Evolutionary conservation across 2,329 filamentous ascomycete genomes (phyloP).

Genomic region (Clarireedia sp.): DNA sequence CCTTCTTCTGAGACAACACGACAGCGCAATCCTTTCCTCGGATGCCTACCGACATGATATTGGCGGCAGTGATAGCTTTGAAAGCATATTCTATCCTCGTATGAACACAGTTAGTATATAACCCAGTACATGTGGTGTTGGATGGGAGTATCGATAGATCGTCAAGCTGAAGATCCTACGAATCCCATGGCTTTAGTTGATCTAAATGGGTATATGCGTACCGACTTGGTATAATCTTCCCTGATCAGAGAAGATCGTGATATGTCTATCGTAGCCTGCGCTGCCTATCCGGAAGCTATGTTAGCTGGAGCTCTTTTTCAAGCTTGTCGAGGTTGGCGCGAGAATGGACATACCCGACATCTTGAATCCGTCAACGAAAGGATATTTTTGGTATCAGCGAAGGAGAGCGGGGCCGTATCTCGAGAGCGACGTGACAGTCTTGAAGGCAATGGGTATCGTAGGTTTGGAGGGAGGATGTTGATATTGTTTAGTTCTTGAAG

Average conservation of each 20-base stretch:
- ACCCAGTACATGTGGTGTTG: neutral
- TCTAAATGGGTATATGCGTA: slow-evolving; percentile 43
- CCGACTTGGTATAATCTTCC: slow-evolving; percentile 99
- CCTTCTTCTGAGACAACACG: slow-evolving; percentile 98
- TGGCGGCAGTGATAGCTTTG: slow-evolving; percentile 98
- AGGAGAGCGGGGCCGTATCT: neutral
- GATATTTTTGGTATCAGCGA: neutral
- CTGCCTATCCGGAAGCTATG: slow-evolving; percentile 46
- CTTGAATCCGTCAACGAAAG: slow-evolving; percentile 14
- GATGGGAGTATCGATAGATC: slow-evolving; percentile 6
- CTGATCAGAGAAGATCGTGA: slow-evolving; percentile 99
- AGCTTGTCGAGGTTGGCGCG: slow-evolving; percentile 9
- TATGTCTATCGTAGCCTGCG: slow-evolving; percentile 95
- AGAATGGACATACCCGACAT: slow-evolving; percentile 32
- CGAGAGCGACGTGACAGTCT: neutral
- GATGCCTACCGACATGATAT: slow-evolving; percentile 96
- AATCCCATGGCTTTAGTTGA: slow-evolving; percentile 8
- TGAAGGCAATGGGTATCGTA: neutral
- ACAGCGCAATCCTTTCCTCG: slow-evolving; percentile 96
- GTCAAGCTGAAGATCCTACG: slow-evolving; percentile 10
- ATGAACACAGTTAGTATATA: neutral
- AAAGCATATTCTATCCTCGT: slow-evolving; percentile 85
- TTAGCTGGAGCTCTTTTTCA: slow-evolving; percentile 20
- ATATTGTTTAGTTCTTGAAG: neutral
- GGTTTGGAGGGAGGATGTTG: neutral